Evolutionary conservation across 2,329 filamentous ascomycete genomes (phyloP).

Genomic region (Colletotrichum sp.): DNA sequence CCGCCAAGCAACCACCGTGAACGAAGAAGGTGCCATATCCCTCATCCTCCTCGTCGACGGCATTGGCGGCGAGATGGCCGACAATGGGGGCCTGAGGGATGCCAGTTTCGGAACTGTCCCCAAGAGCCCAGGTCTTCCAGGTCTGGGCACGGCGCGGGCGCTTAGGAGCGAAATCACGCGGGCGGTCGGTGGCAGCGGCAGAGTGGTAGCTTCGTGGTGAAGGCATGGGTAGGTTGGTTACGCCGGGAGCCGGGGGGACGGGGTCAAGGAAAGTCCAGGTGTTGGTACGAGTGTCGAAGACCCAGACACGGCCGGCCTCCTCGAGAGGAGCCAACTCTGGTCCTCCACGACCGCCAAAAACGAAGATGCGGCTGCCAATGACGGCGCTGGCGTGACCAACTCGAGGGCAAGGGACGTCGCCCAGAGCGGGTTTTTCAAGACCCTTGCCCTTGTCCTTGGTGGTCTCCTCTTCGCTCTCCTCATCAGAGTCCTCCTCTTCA

Average conservation of each 20-base stretch:
- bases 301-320: constrained; percentile 78
- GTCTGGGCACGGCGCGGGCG: constrained; percentile 42
- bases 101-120: constrained; percentile 57
- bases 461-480: constrained; percentile 2
- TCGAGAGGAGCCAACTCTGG: constrained; percentile 73
- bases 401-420: constrained; percentile 66
- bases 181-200: constrained; percentile 61
- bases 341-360: constrained; percentile 82
- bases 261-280: constrained; percentile 72
- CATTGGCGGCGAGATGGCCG: constrained; percentile 60
- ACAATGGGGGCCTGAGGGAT: constrained; percentile 65
- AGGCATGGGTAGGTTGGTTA: constrained; percentile 52
- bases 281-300: constrained; percentile 69
- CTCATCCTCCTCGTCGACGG: constrained; percentile 64
- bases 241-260: constrained; percentile 45
- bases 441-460: constrained; percentile 44
- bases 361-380: constrained; percentile 73
- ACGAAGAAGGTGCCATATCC: constrained; percentile 75
- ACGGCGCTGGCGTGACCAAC: constrained; percentile 76
- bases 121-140: constrained; percentile 62
- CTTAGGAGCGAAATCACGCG: constrained; percentile 50
- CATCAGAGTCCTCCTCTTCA: background rate
- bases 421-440: constrained; percentile 28
- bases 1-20: constrained; percentile 75
- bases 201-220: constrained; percentile 75